Base-by-base conservation (phyloP, 75 land plant genomes). In the Cunninghamia lanceolata region DNA sequence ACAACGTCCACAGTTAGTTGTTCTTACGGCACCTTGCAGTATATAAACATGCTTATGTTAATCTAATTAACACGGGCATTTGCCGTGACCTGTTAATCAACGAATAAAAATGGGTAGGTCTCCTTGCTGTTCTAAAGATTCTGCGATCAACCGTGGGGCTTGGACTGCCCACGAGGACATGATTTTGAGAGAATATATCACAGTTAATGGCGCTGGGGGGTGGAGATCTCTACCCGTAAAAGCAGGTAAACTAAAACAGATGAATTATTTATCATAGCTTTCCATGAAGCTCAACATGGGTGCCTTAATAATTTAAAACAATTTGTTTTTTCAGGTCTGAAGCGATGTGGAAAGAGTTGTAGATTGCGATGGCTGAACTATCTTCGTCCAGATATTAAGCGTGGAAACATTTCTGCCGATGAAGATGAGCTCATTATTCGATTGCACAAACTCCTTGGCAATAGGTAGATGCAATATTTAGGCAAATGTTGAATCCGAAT, bases 141-240 rank as follows among this genome's bases (percentile, higher is more conserved):
- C 43, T 46, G 84, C 30, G 19, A 46, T 86, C 10, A 81, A 86
- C 21, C 82, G 10, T 1, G 87, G 87, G 32, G 73, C 74, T 3
- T 86, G 87, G 87, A 56, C 87, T 54, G 82, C 71, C 9, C 45
- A 81, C 0, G 84, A 86, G 59, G 87, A 86, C 68, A 56, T 79
- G 70, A 43, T 86, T 82, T 68, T 86, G 21, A 47, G 42, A 1
- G 68, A 86, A 10, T 86, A 86, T 32, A 36, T 86, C 25, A 36
- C 38, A 21, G 28, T 16, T 59, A 40, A 80, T 54, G 87, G 87
- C 82, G 46, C 32, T 10, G 83, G 71, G 8, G 21, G 14, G 36
- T 86, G 87, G 83, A 63, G 83, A 79, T 47, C 56, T 45, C 39
- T 86, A 10, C 83, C 86, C 46, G 34, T 32, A 32, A 85, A 85